Evolutionary conservation across 371 early-diverging fungal species (phyloP).

Genomic region (Mucor irregularis): DNA sequence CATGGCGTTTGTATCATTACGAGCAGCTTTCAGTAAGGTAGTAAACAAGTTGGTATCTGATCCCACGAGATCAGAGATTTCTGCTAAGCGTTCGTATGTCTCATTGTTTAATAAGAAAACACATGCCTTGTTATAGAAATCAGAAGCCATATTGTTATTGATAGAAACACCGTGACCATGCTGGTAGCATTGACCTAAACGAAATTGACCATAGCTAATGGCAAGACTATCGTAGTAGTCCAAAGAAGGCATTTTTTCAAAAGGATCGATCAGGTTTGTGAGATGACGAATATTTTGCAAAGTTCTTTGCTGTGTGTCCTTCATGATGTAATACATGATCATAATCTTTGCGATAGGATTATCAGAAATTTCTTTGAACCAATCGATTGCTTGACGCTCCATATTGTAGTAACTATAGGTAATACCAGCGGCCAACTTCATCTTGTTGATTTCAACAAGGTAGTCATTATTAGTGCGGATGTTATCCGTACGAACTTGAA

Average conservation of each 20-base stretch:
- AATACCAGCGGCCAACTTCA: constrained; percentile 25
- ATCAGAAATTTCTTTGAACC: constrained; percentile 17
- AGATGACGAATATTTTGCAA: neutral
- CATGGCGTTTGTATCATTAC: constrained; percentile 13
- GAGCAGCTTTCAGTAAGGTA: constrained; percentile 15
- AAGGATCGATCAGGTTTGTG: neutral
- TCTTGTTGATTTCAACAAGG: constrained; percentile 12
- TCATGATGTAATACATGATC: constrained; percentile 22
- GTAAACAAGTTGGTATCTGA: constrained; percentile 7
- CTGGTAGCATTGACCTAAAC: constrained; percentile 26
- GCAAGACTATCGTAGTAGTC: constrained; percentile 18
- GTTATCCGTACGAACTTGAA: constrained; percentile 1
- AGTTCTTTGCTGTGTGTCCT: neutral
- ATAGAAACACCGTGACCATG: constrained; percentile 8
- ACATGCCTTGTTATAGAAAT: constrained; percentile 21
- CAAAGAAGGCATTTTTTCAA: neutral
- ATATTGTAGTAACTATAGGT: constrained; percentile 22
- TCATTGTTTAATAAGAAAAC: constrained; percentile 15
- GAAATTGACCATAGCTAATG: constrained; percentile 20
- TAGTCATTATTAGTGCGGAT: constrained; percentile 10
- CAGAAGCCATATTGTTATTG: constrained; percentile 1
- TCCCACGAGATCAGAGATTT: constrained; percentile 1
- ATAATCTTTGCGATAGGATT: constrained; percentile 15
- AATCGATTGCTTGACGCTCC: constrained; percentile 23
- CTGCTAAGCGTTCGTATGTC: constrained; percentile 15